Percentiles rank a stretch among this genome's conserved stretches.
Evolutionary conservation across 805 yeast genomes (phyloP).

Genomic region (Saccharomyces paradoxus): DNA sequence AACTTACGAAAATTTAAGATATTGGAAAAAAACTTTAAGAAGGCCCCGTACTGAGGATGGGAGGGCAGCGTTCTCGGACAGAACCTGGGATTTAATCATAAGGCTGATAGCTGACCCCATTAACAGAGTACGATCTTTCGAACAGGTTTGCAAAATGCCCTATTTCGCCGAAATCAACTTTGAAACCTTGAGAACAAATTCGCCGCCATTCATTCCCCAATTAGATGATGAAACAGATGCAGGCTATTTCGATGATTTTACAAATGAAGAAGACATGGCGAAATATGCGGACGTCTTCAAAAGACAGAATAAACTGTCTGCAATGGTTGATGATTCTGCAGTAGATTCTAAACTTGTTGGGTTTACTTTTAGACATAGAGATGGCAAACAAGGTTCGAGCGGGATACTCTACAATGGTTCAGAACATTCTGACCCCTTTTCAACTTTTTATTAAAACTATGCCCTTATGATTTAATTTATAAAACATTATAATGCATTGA

Average conservation of each 20-base stretch:
- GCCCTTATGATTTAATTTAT: neutral
- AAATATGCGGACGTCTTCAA: slow-evolving; percentile 95
- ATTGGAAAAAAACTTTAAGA: slow-evolving; percentile 81
- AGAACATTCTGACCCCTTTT: slow-evolving; percentile 32
- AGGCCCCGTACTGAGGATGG: slow-evolving; percentile 92
- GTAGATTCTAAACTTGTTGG: slow-evolving; percentile 79
- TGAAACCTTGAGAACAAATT: slow-evolving; percentile 53
- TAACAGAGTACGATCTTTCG: slow-evolving; percentile 66
- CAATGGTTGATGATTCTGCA: slow-evolving; percentile 46
- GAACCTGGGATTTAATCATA: slow-evolving; percentile 87
- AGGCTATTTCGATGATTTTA: slow-evolving; percentile 96
- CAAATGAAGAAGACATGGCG: slow-evolving; percentile 93
- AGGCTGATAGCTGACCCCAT: slow-evolving; percentile 74
- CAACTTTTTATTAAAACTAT: slow-evolving; percentile 26
- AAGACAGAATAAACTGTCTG: slow-evolving; percentile 78
- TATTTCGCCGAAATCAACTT: slow-evolving; percentile 84
- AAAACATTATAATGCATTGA: neutral
- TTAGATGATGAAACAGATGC: slow-evolving; percentile 96
- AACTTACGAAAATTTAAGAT: slow-evolving; percentile 85
- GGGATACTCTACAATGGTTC: slow-evolving; percentile 31
- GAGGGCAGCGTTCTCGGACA: slow-evolving; percentile 83
- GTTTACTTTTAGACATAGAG: slow-evolving; percentile 84
- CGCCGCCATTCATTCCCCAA: slow-evolving; percentile 96
- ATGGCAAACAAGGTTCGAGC: slow-evolving; percentile 33
- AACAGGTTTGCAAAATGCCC: slow-evolving; percentile 69